Evolutionary conservation across 306 rosid species (phyloP), one percentile per base, ranked within the genome.

Genomic region (Abrus precatorius): DNA sequence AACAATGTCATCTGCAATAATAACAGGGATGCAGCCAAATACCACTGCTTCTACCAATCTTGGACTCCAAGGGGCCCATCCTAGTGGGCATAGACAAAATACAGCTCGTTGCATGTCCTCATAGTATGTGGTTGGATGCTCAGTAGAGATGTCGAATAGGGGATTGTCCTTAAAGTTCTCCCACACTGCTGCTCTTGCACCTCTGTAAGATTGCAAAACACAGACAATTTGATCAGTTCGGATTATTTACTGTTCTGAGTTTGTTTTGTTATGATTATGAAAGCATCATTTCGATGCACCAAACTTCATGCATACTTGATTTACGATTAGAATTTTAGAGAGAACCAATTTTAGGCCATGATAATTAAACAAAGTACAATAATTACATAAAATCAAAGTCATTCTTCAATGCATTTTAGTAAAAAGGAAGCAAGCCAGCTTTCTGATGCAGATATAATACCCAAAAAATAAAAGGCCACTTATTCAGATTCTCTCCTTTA

Each of bases 21-120:
- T 95, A 54, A 95, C 97, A 45, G 97, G 98, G 69, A 95, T 95
- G 95, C 98, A 95, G 30, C 98, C 97, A 77, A 95, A 95, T 75
- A 95, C 83, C 86, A 95, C 98, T 30, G 97, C 98, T 80, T 95
- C 98, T 4, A 95, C 98, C 85, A 95, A 75, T 68, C 98, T 89
- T 1, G 98, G 98, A 79, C 98, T 95, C 98, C 98, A 95, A 27
- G 98, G 98, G 33, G 98, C 98, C 98, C 98, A 95, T 30, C 98
- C 98, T 60, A 95, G 98, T 5, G 98, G 98, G 77, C 98, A 95
- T 59, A 95, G 84, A 85, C 98, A 95, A 75, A 95, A 95, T 34
- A 95, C 92, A 7, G 97, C 98, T 54, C 98, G 91, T 85, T 95
- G 97, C 98, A 95, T 92, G 92, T 92, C 98, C 86, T 95, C 98